These are phyloP conservation scores for Straminergon stramineum DNA, from an alignment of 225 moss, liverwort and hornwort genomes.

Conservation along the genomic window DNA sequence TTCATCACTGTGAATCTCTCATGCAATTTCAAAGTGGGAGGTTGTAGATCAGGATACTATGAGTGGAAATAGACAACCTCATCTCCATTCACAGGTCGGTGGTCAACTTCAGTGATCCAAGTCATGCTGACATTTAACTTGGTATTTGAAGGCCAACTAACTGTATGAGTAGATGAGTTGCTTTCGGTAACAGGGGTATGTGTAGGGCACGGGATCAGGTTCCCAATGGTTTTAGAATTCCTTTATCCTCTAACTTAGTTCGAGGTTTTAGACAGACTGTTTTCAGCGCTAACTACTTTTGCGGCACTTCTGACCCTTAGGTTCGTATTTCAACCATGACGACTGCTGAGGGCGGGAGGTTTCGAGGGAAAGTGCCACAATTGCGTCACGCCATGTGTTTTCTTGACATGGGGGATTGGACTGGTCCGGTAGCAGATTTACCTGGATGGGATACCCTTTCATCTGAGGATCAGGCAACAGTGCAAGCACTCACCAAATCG, in stretches of 20 bases:
- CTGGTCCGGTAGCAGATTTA: conserved; percentile 29
- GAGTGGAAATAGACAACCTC: background rate
- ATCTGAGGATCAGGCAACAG: conserved; percentile 53
- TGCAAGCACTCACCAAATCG: conserved; percentile 29
- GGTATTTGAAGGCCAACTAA: background rate
- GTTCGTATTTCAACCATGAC: conserved; percentile 87
- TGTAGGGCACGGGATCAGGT: background rate
- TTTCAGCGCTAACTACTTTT: background rate
- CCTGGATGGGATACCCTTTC: conserved; percentile 78
- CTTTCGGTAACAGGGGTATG: background rate
- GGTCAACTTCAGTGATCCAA: background rate
- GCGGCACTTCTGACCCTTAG: conserved; percentile 15
- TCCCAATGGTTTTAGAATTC: background rate
- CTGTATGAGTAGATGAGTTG: background rate
- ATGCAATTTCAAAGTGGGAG: background rate
- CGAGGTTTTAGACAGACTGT: background rate
- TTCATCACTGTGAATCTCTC: background rate
- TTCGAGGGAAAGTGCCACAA: conserved; percentile 74
- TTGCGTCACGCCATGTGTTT: conserved; percentile 97
- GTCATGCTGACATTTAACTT: background rate
- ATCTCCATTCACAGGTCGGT: background rate
- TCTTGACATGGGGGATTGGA: conserved; percentile 53
- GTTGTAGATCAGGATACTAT: background rate
- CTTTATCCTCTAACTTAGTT: background rate
- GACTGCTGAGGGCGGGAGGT: conserved; percentile 31